Percentiles rank a stretch among this genome's conserved stretches.
Conservation (phyloP, 2,329 filamentous ascomycete genomes). For the Curvularia eragrostidis region DNA sequence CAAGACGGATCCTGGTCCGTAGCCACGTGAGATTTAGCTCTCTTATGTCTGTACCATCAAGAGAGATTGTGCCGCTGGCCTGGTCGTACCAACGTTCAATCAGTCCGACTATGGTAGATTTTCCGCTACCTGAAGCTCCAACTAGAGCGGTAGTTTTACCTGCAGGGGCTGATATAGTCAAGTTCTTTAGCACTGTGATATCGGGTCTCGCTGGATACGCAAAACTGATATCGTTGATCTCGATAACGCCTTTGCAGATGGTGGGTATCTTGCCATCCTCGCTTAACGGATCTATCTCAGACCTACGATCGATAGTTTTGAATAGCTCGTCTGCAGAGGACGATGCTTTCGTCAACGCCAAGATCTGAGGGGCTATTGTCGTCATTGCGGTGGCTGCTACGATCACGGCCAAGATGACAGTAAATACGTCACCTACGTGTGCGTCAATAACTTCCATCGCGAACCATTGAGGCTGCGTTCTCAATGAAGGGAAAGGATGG, state of each 20-base stretch:
- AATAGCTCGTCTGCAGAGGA: constrained; percentile 46
- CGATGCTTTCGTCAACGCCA: constrained; percentile 61
- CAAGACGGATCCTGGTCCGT: constrained; percentile 86
- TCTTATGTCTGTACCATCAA: constrained; percentile 67
- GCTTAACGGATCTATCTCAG: constrained; percentile 70
- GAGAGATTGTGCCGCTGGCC: constrained; percentile 29
- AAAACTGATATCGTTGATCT: constrained; percentile 81
- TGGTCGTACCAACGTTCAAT: constrained; percentile 62
- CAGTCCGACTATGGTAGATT: constrained; percentile 85
- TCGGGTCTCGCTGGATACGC: constrained; percentile 94
- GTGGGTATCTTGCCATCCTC: constrained; percentile 31
- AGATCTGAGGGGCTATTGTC: constrained; percentile 87
- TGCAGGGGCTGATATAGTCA: constrained; percentile 79
- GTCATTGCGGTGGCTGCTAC: constrained; percentile 71
- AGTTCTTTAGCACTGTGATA: constrained; percentile 82
- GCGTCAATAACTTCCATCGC: neutral
- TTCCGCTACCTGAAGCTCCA: constrained; percentile 91
- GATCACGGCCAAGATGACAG: constrained; percentile 46
- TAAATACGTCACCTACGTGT: constrained; percentile 23
- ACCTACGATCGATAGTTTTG: constrained; percentile 75
- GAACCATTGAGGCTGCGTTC: constrained; percentile 3
- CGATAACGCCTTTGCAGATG: constrained; percentile 61
- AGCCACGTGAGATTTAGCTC: constrained; percentile 87
- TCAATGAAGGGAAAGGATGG: neutral
- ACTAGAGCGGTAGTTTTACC: constrained; percentile 93